These are phyloP conservation scores for Colletotrichum costaricense DNA, from an alignment of 2,329 filamentous ascomycete species.

Conservation along the genomic window DNA sequence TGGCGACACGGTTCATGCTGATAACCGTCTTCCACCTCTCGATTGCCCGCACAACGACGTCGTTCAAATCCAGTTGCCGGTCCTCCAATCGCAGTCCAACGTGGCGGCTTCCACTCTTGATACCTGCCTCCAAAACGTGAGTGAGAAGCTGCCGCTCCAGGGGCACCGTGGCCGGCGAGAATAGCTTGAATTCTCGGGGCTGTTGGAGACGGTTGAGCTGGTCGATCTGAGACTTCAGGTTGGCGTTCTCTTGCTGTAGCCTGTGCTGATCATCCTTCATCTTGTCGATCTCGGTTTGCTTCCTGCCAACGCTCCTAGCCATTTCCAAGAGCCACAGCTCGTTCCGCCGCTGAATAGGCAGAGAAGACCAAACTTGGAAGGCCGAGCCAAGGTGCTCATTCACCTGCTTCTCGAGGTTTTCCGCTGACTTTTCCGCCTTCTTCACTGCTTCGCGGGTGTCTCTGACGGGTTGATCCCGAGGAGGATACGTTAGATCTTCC, in stretches of 20 bases:
- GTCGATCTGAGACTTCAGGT: constrained; percentile 68
- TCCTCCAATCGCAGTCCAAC: constrained; percentile 63
- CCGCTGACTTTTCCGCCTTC: constrained; percentile 63
- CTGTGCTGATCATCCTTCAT: constrained; percentile 62
- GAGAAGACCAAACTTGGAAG: constrained; percentile 79
- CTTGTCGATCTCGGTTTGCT: constrained; percentile 65
- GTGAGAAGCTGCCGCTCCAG: constrained; percentile 61
- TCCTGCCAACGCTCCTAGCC: constrained; percentile 68
- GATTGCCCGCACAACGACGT: constrained; percentile 65
- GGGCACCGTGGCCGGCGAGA: constrained; percentile 63
- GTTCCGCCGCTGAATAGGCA: constrained; percentile 66
- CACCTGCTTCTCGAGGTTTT: constrained; percentile 75
- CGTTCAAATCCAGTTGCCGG: constrained; percentile 62
- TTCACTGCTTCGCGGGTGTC: constrained; percentile 59
- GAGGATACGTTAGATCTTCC: constrained; percentile 65
- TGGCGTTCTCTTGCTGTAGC: constrained; percentile 66
- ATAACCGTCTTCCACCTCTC: constrained; percentile 73
- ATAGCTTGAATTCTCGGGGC: constrained; percentile 67
- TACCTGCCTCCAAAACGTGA: constrained; percentile 58
- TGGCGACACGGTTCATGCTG: constrained; percentile 57
- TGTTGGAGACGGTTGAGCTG: constrained; percentile 69
- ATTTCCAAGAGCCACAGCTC: constrained; percentile 73
- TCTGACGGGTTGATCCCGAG: constrained; percentile 50
- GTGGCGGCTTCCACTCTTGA: constrained; percentile 48
- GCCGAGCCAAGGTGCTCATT: constrained; percentile 81